Percentiles rank a stretch among this genome's conserved stretches.
These are phyloP conservation scores for Melampsora americana DNA, from an alignment of 1,284 basidiomycete species.

Conservation along the genomic window DNA sequence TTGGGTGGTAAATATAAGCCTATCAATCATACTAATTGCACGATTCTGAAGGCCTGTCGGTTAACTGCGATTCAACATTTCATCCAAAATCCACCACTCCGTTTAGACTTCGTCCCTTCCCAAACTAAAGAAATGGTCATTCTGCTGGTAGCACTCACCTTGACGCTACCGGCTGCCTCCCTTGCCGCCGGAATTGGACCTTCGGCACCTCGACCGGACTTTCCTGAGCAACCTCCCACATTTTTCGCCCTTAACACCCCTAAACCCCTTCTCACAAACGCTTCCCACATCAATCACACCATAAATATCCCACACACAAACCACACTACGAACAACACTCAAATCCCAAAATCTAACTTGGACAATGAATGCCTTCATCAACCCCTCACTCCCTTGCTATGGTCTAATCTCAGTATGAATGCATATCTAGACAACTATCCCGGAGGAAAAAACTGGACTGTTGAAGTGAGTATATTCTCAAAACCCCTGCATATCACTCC, in stretches of 20 bases:
- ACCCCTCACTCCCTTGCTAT: conserved; percentile 16
- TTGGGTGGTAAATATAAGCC: too few relatives aligned
- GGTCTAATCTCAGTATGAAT: conserved; percentile 36
- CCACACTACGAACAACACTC: neutral
- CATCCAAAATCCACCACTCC: too few relatives aligned
- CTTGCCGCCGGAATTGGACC: neutral
- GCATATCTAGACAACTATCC: conserved; percentile 40
- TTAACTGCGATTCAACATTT: too few relatives aligned
- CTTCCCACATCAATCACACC: neutral
- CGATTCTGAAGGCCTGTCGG: too few relatives aligned
- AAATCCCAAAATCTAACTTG: neutral
- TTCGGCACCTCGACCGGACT: conserved; percentile 7
- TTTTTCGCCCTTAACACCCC: neutral
- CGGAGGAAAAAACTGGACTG: conserved; percentile 17
- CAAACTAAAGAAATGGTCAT: neutral
- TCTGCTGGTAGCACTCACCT: neutral
- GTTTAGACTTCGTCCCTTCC: too few relatives aligned
- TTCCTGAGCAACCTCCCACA: neutral
- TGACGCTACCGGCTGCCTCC: neutral
- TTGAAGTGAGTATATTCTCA: conserved; percentile 22
- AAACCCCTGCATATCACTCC: neutral
- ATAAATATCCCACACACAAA: neutral
- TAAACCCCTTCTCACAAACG: neutral
- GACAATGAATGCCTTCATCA: conserved; percentile 1
- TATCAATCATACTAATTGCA: too few relatives aligned